Conservation (phyloP, 1,284 basidiomycete genomes). For the Papiliotrema fonsecae region DNA sequence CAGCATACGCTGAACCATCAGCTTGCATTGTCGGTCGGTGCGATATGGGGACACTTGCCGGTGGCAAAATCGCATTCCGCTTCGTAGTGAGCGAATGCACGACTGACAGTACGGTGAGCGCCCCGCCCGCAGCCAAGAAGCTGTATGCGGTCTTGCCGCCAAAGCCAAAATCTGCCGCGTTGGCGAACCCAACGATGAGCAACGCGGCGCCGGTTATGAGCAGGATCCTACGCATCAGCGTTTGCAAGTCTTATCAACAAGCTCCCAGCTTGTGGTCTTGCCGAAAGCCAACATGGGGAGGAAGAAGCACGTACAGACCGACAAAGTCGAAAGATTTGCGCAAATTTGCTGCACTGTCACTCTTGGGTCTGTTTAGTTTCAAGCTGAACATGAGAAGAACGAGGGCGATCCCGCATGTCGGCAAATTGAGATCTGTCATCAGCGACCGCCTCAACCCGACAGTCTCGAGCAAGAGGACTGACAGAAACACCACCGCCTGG, state of each 20-base stretch:
- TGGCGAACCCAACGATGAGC: constrained; percentile 69
- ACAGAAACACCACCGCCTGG: constrained; percentile 32
- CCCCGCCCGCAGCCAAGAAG: constrained; percentile 64
- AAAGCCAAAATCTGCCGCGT: constrained; percentile 45
- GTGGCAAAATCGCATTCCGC: constrained; percentile 52
- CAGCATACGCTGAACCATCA: constrained; percentile 25
- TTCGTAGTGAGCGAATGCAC: constrained; percentile 67
- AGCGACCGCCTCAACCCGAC: background rate
- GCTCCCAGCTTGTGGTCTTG: too few species aligned
- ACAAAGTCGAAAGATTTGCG: constrained; percentile 39
- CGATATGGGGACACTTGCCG: background rate
- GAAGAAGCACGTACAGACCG: constrained; percentile 22
- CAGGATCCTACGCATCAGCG: constrained; percentile 47
- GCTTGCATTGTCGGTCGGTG: background rate
- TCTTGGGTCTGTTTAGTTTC: constrained; percentile 28
- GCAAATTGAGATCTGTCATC: constrained; percentile 16
- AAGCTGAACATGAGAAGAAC: constrained; percentile 56
- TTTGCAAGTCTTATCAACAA: too few species aligned
- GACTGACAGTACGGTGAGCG: constrained; percentile 56
- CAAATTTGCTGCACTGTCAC: constrained; percentile 42
- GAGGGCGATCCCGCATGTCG: constrained; percentile 55
- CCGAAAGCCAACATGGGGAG: background rate
- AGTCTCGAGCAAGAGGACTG: background rate
- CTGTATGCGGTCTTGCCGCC: constrained; percentile 59
- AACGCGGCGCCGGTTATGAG: constrained; percentile 69